These are phyloP conservation scores for Priceomyces carsonii DNA, from an alignment of 805 yeast genomes.

Conservation along the genomic window DNA sequence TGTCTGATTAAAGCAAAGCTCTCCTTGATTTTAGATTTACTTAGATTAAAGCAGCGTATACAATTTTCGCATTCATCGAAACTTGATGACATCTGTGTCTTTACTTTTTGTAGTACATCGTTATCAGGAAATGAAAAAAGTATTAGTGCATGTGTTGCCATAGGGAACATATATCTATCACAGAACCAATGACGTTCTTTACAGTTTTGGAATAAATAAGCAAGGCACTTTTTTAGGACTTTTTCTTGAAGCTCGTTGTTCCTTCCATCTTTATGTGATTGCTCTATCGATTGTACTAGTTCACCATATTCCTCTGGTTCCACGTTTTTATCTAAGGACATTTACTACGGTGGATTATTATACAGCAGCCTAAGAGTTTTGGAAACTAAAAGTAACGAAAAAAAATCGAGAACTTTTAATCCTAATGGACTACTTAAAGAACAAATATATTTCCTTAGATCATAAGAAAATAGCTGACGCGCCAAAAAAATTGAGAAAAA, in stretches of 20 bases:
- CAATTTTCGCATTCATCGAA: conserved; percentile 56
- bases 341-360: conserved; percentile 5
- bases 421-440: too few species aligned
- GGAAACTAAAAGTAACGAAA: too few species aligned
- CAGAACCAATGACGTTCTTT: conserved; percentile 55
- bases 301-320: conserved; percentile 22
- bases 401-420: too few species aligned
- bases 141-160: conserved; percentile 55
- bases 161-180: conserved; percentile 46
- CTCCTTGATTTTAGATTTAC: conserved; percentile 50
- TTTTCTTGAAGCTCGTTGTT: conserved; percentile 26
- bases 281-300: conserved; percentile 22
- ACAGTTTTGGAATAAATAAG: conserved; percentile 19
- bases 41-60: conserved; percentile 51
- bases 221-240: conserved; percentile 24
- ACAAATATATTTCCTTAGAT: too few species aligned
- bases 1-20: conserved; percentile 53
- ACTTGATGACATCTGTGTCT: conserved; percentile 36
- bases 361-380: too few species aligned
- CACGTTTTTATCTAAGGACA: conserved; percentile 3
- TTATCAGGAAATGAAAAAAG: conserved; percentile 59
- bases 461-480: too few species aligned
- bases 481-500: too few species aligned
- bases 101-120: conserved; percentile 46
- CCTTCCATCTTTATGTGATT: conserved; percentile 26